A percentile compares a stretch with the other conserved stretches of the same genome.
These are phyloP conservation scores for Benincasa hispida DNA, from an alignment of 306 rosid species.

Conservation along the genomic window DNA sequence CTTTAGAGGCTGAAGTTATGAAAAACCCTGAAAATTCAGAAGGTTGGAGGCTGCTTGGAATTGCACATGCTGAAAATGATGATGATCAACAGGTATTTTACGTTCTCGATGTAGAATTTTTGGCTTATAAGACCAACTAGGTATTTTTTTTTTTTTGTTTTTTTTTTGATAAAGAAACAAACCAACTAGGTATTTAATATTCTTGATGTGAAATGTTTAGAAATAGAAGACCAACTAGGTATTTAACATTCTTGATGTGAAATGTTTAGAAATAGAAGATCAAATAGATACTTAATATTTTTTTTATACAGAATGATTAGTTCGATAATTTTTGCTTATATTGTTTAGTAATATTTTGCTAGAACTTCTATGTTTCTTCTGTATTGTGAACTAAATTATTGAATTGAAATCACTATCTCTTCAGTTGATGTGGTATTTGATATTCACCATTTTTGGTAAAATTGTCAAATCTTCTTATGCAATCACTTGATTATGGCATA, in stretches of 20 bases:
- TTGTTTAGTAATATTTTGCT: neutral
- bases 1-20: conserved; percentile 96
- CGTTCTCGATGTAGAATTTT: neutral
- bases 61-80: conserved; percentile 97
- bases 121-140: conserved; percentile 48
- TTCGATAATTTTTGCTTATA: neutral
- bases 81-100: conserved; percentile 87
- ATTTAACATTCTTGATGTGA: conserved; percentile 5
- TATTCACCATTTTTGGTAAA: neutral
- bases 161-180: no score
- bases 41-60: conserved; percentile 98
- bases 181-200: neutral
- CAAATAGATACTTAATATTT: conserved; percentile 41
- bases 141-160: conserved; percentile 9
- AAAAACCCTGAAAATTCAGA: conserved; percentile 92
- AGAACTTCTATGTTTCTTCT: neutral
- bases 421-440: neutral
- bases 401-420: neutral
- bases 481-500: neutral
- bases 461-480: neutral
- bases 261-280: conserved; percentile 23
- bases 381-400: neutral
- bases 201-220: no score
- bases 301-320: neutral
- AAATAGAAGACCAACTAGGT: conserved; percentile 66